phyloP scores from a whole-genome alignment of 495 filamentous ascomycete genomes.

The Tricharina praecox region DNA sequence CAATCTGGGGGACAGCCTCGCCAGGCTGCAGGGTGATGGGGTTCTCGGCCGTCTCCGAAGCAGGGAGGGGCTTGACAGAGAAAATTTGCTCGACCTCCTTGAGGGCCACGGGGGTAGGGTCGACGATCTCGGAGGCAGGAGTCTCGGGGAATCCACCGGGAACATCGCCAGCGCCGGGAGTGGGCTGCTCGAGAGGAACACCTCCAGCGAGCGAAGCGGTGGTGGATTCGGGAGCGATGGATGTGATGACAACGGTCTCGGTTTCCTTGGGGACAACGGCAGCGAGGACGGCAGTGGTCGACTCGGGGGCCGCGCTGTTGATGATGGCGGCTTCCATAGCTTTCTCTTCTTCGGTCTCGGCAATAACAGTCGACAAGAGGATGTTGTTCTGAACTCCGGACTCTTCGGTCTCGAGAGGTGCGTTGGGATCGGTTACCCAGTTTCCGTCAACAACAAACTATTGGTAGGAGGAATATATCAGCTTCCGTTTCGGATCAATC shows the following conservation, averaged over 20 bases:
- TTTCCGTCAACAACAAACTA: constrained; percentile 84
- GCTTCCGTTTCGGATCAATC: neutral
- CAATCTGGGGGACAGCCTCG: constrained; percentile 54
- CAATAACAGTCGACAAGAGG: constrained; percentile 55
- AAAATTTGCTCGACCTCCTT: constrained; percentile 28
- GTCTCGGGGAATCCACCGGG: constrained; percentile 64
- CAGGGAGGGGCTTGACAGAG: constrained; percentile 59
- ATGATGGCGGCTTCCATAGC: constrained; percentile 17
- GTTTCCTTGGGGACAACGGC: constrained; percentile 34
- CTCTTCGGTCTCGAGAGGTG: constrained; percentile 61
- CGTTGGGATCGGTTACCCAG: constrained; percentile 66
- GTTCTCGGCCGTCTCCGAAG: constrained; percentile 59
- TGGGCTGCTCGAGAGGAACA: constrained; percentile 26
- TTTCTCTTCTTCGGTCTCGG: constrained; percentile 23
- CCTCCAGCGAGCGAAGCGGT: constrained; percentile 25
- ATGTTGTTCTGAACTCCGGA: constrained; percentile 78
- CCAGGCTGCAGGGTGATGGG: constrained; percentile 65
- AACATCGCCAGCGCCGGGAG: constrained; percentile 29
- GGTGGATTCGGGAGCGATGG: constrained; percentile 27
- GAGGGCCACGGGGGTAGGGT: constrained; percentile 8
- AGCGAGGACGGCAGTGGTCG: constrained; percentile 32
- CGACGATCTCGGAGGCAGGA: constrained; percentile 26
- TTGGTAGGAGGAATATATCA: neutral
- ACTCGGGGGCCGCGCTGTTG: constrained; percentile 23
- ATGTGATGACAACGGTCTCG: constrained; percentile 27